Conservation (phyloP, 495 filamentous ascomycete genomes). For the Lasiosphaeriaceae sp. region DNA sequence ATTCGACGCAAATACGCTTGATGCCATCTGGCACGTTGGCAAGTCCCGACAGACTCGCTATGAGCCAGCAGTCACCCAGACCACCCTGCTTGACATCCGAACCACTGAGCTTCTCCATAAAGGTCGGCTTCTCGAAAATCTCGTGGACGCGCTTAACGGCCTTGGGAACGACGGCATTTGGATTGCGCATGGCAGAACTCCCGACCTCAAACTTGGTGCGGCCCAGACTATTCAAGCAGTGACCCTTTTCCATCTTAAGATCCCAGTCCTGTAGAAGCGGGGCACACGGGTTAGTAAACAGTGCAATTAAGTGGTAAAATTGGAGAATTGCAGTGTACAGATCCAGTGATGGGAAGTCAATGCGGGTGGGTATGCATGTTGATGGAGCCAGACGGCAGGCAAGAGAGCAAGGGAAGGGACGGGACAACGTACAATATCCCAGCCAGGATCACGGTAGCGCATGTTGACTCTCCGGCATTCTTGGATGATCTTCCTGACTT, state of each 20-base stretch:
- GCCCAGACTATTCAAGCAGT: constrained; percentile 45
- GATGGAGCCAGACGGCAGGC: neutral
- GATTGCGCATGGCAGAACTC: constrained; percentile 33
- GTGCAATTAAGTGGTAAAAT: neutral
- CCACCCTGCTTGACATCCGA: constrained; percentile 77
- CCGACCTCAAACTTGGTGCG: constrained; percentile 40
- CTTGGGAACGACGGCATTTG: constrained; percentile 46
- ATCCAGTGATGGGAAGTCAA: constrained; percentile 5
- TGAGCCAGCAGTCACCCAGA: constrained; percentile 90
- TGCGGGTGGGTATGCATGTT: constrained; percentile 11
- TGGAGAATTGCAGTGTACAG: neutral
- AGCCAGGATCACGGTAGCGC: constrained; percentile 85
- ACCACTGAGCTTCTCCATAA: constrained; percentile 70
- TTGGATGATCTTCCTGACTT: constrained; percentile 81
- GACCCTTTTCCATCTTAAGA: constrained; percentile 45
- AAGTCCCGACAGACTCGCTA: constrained; percentile 82
- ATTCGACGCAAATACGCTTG: constrained; percentile 76
- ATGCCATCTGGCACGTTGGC: constrained; percentile 74
- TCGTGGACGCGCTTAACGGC: constrained; percentile 74
- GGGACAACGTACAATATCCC: constrained; percentile 63
- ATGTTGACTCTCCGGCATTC: constrained; percentile 84
- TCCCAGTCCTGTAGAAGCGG: constrained; percentile 43
- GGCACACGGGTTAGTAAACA: constrained; percentile 14
- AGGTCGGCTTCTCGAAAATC: constrained; percentile 84
- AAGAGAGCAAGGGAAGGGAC: constrained; percentile 10